Base-by-base conservation (phyloP, 2,329 filamentous ascomycete species). In the Fusarium mangiferae region DNA sequence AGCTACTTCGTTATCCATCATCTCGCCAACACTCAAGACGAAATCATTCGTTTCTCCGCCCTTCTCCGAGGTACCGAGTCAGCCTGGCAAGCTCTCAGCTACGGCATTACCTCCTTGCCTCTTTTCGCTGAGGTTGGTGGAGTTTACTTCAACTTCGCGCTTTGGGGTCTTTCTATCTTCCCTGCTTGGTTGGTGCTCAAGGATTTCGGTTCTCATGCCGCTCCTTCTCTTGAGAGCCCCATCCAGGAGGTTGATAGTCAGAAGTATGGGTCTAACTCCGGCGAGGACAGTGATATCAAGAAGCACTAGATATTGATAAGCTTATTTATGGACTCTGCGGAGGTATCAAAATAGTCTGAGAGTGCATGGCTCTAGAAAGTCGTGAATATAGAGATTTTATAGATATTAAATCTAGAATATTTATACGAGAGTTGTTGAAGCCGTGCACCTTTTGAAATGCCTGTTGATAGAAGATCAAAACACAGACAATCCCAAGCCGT, bases 1-100 rank as follows among this genome's bases (percentile, higher is more conserved):
- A 90, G 89, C 17, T 93, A 94, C 82, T 94, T 94, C 76, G 84
- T 94, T 67, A 88, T 94, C 15, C 87, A 89, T 8, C 91, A 93
- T 74, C 79, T 94, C 6, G 90, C 92, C 3, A 81, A 84, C 9
- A 84, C 86, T 11, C 86, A 93, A 57, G 85, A 87, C 30, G 90
- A 94, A 73, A 87, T 94, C 4, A 88, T 94, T 48, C 87, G 92
- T 2, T 91, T 92, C 76, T 88, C 92, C 0, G 91, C 90, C 1
- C 81, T 94, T 18, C 83, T 94, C 6, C 86, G 92, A 62, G 92
- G 90, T 2, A 92, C 90, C 0, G 92, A 94, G 81, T 93, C 91
- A 3, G 92, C 91, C 1, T 92, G 90, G 83, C 92, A 94, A 78
- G 92, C 92, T 12, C 82, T 94, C 22, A 92, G 90, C 76, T 94